phyloP scores from a whole-genome alignment of 2,329 filamentous ascomycete genomes.

The Cadophora luteo-olivacea region DNA sequence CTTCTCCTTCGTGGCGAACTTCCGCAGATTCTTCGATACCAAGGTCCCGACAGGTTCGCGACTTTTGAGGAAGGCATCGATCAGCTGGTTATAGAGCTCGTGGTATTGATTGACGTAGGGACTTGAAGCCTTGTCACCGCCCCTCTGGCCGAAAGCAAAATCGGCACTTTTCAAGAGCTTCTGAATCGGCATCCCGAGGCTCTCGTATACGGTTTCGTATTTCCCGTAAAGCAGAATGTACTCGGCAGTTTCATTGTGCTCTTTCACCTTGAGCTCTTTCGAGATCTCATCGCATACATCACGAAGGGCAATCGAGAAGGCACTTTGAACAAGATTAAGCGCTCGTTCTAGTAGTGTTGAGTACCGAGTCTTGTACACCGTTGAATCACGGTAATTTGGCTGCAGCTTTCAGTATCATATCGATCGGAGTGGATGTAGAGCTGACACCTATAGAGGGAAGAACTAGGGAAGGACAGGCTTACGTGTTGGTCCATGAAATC shows the following conservation, averaged over 20 bases:
- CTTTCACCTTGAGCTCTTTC: conserved; percentile 65
- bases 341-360: conserved; percentile 76
- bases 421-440: neutral
- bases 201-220: conserved; percentile 62
- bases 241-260: conserved; percentile 74
- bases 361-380: conserved; percentile 87
- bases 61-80: conserved; percentile 53
- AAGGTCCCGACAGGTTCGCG: conserved; percentile 58
- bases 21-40: conserved; percentile 63
- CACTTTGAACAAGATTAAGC: conserved; percentile 51
- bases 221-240: conserved; percentile 75
- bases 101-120: conserved; percentile 66
- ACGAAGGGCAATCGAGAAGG: conserved; percentile 47
- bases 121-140: conserved; percentile 67
- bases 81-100: conserved; percentile 60
- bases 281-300: conserved; percentile 65
- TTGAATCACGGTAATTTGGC: conserved; percentile 85
- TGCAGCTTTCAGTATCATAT: conserved; percentile 45
- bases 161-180: conserved; percentile 51
- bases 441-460: neutral
- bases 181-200: conserved; percentile 65
- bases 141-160: conserved; percentile 64
- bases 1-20: conserved; percentile 46
- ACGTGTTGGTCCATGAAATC: conserved; percentile 91
- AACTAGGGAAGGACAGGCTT: conserved; percentile 44